phyloP scores from a whole-genome alignment of 495 filamentous ascomycete species.

The Hypomontagnella submonticulosa region DNA sequence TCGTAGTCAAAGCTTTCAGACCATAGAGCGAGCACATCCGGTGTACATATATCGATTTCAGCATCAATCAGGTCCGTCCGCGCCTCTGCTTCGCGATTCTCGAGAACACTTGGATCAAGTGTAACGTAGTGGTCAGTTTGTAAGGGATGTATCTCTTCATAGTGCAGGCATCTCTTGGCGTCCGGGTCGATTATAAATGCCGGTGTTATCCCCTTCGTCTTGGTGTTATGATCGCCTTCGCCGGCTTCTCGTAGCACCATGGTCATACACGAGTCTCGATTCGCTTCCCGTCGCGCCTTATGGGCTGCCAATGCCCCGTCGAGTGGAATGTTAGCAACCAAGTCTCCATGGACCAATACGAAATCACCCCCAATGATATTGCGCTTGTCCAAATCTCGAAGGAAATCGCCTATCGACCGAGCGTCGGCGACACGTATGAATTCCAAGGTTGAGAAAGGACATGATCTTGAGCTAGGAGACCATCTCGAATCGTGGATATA shows the following conservation, averaged over 20 bases:
- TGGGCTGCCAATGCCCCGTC: conserved; percentile 82
- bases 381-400: conserved; percentile 91
- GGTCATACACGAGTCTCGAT: conserved; percentile 98
- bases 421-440: conserved; percentile 88
- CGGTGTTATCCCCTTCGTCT: conserved; percentile 75
- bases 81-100: conserved; percentile 78
- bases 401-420: conserved; percentile 88
- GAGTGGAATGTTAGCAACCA: conserved; percentile 90
- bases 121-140: conserved; percentile 65
- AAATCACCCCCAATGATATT: conserved; percentile 90
- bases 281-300: conserved; percentile 78
- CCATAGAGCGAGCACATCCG: conserved; percentile 93
- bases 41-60: conserved; percentile 96
- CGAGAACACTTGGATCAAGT: conserved; percentile 70
- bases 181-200: conserved; percentile 87
- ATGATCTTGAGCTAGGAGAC: conserved; percentile 63
- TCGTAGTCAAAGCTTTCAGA: conserved; percentile 98
- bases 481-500: conserved; percentile 72
- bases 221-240: conserved; percentile 73
- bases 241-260: conserved; percentile 88
- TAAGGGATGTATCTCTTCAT: conserved; percentile 76
- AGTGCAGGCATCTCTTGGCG: conserved; percentile 87
- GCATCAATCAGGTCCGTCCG: conserved; percentile 92
- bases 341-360: conserved; percentile 89
- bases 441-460: conserved; percentile 85